Evolutionary conservation across 2,329 filamentous ascomycete genomes (phyloP), one percentile per base, ranked within the genome.

Genomic region (Clonostachys byssicola): DNA sequence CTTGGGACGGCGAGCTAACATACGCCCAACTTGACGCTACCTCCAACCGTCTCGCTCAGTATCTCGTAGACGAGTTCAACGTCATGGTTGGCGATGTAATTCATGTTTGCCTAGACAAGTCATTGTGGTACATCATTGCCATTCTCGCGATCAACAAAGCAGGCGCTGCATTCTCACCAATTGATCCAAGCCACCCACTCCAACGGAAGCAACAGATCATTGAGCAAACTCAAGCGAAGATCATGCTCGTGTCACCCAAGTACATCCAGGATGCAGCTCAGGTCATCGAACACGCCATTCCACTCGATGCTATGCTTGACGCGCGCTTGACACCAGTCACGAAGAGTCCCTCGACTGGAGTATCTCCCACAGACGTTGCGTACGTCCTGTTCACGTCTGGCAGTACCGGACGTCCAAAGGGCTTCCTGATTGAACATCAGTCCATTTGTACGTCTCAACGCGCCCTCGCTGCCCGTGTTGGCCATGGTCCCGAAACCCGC

Each of bases 391-490:
- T 60, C 38, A 63, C 61, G 0, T 63, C 59, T 0, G 60, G 61
- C 3, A 56, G 49, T 2, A 60, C 61, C 1, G 61, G 60, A 1
- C 47, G 48, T 12, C 59, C 58, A 2, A 63, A 63, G n/a, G 61
- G 57, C 6, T 52, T 55, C 6, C 38, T 61, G 7, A 49, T 62
- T 12, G 53, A 61, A 39, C 83, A 87, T 54, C 64, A 62, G 1
- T 71, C 77, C 3, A 67, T 83, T 10, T 75, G 75, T 2, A 78
- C 78, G 23, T 30, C 23, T 30, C 23, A 30, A 10, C 23, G 8
- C 23, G 23, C 23, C 23, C 23, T 30, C 23, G 23, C 23, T 30
- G 23, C 23, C 23, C 23, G 23, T 30, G 23, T 30, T 30, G 23
- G 23, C 23, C 23, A 30, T 30, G 23, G 23, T 4, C 23, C 23